A percentile compares a stretch with the other conserved stretches of the same genome.
Evolutionary conservation across 306 rosid species (phyloP).

Genomic region (Psophocarpus tetragonolobus): DNA sequence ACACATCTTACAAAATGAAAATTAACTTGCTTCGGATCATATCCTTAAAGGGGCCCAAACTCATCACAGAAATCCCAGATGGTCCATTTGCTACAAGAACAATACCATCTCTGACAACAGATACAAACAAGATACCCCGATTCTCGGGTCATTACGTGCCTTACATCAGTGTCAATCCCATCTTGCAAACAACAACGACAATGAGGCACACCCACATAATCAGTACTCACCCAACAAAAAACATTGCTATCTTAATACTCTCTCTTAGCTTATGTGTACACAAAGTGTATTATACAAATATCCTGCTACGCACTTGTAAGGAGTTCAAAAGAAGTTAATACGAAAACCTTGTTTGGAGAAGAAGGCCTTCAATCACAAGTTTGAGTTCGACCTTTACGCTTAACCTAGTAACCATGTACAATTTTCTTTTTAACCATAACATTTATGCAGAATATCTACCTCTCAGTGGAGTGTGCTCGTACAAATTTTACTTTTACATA

Average conservation of each 20-base stretch:
- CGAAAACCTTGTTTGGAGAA: not conserved
- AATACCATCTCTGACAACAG: not conserved
- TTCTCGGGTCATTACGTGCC: not conserved
- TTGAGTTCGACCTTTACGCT: no score
- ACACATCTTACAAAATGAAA: not conserved
- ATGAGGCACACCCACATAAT: not conserved
- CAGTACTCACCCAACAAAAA: not conserved
- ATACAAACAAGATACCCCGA: not conserved
- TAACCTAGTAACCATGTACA: no score
- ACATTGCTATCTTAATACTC: not conserved
- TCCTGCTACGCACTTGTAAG: not conserved
- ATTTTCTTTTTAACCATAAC: no score
- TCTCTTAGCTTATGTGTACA: not conserved
- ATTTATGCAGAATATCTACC: no score
- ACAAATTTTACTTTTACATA: no score
- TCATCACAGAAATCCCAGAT: not conserved
- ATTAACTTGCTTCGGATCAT: not conserved
- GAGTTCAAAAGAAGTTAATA: not conserved
- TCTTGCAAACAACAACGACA: not conserved
- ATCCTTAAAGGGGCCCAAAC: not conserved
- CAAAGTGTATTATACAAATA: not conserved
- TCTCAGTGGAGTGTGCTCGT: no score
- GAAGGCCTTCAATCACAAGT: not conserved
- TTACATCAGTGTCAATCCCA: slow-evolving; percentile 1
- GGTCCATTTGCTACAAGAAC: not conserved